Percentiles rank a stretch among this genome's conserved stretches.
Conservation (phyloP, 305 asterid species). For the Fraxinus dipetala region DNA sequence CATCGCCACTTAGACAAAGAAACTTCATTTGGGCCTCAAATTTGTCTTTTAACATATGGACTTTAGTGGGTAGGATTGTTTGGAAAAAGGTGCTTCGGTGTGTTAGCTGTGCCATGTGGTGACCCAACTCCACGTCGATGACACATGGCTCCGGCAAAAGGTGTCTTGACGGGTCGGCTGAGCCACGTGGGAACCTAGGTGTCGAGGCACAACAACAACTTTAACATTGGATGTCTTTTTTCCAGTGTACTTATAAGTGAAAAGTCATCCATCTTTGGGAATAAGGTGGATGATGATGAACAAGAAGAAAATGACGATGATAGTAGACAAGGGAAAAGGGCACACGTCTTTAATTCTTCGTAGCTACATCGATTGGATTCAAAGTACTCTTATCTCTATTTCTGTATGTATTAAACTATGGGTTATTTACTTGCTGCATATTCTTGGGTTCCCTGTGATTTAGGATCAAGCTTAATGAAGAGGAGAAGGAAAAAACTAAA, state of each 20-base stretch:
- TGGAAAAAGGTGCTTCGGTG: too few species aligned
- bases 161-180: too few species aligned
- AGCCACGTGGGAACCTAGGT: too few species aligned
- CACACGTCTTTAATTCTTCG: constrained; percentile 35
- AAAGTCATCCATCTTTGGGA: constrained; percentile 44
- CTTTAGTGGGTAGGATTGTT: too few species aligned
- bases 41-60: too few species aligned
- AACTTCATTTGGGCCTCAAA: too few species aligned
- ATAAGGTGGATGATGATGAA: constrained; percentile 36
- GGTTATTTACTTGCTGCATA: background rate
- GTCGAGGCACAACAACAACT: background rate
- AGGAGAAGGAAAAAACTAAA: constrained; percentile 19
- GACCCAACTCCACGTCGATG: too few species aligned
- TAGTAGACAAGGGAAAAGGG: constrained; percentile 22
- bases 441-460: background rate
- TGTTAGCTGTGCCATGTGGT: too few species aligned
- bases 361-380: constrained; percentile 44
- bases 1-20: too few species aligned
- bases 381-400: constrained; percentile 42
- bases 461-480: constrained; percentile 23
- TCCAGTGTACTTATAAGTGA: constrained; percentile 70
- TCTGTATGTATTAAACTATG: background rate
- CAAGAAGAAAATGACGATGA: constrained; percentile 29
- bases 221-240: constrained; percentile 7
- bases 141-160: too few species aligned